These are phyloP conservation scores for Penicillium capsulatum DNA, from an alignment of 2,329 filamentous ascomycete genomes.

Conservation along the genomic window DNA sequence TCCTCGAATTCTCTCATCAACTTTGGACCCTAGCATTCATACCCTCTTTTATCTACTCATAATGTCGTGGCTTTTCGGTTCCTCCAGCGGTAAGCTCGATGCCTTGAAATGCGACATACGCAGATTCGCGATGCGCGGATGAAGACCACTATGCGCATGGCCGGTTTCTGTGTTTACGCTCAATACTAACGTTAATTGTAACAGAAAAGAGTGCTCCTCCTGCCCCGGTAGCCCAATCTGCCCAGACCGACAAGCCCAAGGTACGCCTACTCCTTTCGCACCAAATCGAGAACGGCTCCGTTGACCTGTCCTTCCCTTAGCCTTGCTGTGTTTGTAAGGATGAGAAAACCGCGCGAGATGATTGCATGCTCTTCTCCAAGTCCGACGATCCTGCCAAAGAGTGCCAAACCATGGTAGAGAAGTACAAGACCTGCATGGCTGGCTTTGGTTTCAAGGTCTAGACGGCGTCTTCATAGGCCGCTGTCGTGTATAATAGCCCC, in stretches of 20 bases:
- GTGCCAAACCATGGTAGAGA: conserved; percentile 75
- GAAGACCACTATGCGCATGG: too few species aligned
- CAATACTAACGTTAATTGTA: conserved; percentile 8
- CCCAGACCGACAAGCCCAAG: conserved; percentile 38
- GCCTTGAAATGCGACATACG: too few species aligned
- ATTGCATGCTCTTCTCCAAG: conserved; percentile 98
- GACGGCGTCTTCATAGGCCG: not conserved
- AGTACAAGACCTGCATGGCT: conserved; percentile 89
- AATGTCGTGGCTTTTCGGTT: conserved; percentile 39
- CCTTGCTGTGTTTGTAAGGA: conserved; percentile 98
- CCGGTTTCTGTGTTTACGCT: conserved; percentile 7
- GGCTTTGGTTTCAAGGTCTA: conserved; percentile 77
- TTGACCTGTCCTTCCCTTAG: conserved; percentile 44
- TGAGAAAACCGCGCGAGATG: conserved; percentile 86
- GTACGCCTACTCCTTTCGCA: conserved; percentile 19
- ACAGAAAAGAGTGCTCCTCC: conserved; percentile 22
- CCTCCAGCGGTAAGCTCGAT: conserved; percentile 26
- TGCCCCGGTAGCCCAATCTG: conserved; percentile 18
- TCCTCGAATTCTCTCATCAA: too few species aligned
- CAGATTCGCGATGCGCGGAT: too few species aligned
- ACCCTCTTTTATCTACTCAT: not conserved
- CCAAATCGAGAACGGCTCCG: not conserved
- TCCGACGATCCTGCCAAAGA: conserved; percentile 72
- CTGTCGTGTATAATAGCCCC: conserved; percentile 12
- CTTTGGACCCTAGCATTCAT: not conserved